Base-by-base conservation (phyloP, 805 yeast genomes). In the Cyberlindnera mrakii region DNA sequence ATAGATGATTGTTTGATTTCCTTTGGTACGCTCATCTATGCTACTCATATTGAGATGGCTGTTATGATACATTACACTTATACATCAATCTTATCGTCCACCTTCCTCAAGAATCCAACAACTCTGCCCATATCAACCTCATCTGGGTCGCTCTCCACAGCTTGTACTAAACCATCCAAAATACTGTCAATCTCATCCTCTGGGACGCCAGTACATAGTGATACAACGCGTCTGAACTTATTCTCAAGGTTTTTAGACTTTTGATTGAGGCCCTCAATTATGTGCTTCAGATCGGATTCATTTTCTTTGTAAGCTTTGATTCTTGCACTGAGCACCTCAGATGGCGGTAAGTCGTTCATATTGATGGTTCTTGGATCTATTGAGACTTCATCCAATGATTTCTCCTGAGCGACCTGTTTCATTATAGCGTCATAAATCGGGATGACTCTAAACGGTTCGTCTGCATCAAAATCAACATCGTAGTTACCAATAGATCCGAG, bases 151-250 rank as follows among this genome's bases (percentile, higher is more conserved):
- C 91, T 84, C 49, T 90, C 96, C 6, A 91, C 96, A 16, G 96
- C 96, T 56, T 82, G 85, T 29, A 93, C 77, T 40, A 91, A 71
- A 5, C 91, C 95, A 50, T 86, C 93, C 39, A 91, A 71, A 53
- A 93, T 73, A 42, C 72, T 76, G 59, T 87, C 96, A 29, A 93
- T 95, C 49, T 80, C 82, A 41, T 75, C 77, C 42, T 84, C 85
- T 37, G 80, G 89, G 23, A 88, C 91, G 20, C 93, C 93, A 3
- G 96, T 85, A 67, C 98, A 90, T 40, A 88, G 70, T 23, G 96
- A 80, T 31, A 91, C 89, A 15, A 91, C 96, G 53, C 85, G 75
- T 54, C 93, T 81, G 66, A 89, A 93, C 62, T 91, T 91, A 23
- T 70, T 67, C 54, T 85, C 91, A 38, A 84, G 63, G 43, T 71